These are phyloP conservation scores for Trichoderma hamatum DNA, from an alignment of 2,329 filamentous ascomycete genomes.

Conservation along the genomic window DNA sequence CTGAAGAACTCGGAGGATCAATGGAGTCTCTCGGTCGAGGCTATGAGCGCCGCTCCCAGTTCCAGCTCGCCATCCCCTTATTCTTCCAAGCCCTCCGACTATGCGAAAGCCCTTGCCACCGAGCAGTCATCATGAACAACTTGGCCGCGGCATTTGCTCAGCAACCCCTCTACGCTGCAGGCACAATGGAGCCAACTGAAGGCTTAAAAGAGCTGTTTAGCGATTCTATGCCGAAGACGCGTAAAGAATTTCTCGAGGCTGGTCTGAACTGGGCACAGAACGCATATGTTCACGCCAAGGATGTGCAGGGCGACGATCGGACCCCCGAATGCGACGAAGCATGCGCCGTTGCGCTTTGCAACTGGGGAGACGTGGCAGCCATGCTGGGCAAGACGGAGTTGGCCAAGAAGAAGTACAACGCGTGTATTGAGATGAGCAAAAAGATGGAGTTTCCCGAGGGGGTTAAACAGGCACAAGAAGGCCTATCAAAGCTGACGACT, in stretches of 20 bases:
- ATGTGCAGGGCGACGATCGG: slow-evolving; percentile 66
- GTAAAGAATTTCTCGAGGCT: slow-evolving; percentile 66
- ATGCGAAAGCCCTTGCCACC: slow-evolving; percentile 70
- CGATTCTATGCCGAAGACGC: slow-evolving; percentile 48
- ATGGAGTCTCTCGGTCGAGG: slow-evolving; percentile 76
- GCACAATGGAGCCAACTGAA: slow-evolving; percentile 35
- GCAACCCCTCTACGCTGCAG: slow-evolving; percentile 52
- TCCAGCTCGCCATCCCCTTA: slow-evolving; percentile 81
- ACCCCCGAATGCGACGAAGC: slow-evolving; percentile 81
- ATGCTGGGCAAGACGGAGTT: slow-evolving; percentile 68
- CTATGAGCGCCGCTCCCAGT: slow-evolving; percentile 73
- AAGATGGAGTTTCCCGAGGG: slow-evolving; percentile 57
- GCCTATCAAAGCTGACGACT: slow-evolving; percentile 45
- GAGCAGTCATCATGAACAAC: slow-evolving; percentile 85
- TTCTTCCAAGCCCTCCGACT: slow-evolving; percentile 82
- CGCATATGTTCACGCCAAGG: slow-evolving; percentile 67
- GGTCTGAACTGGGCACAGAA: slow-evolving; percentile 80
- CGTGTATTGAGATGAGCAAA: slow-evolving; percentile 66
- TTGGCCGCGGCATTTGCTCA: slow-evolving; percentile 74
- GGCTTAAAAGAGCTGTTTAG: slow-evolving; percentile 36
- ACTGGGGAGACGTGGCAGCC: slow-evolving; percentile 80
- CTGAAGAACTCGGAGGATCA: slow-evolving; percentile 72
- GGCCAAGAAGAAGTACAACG: slow-evolving; percentile 68
- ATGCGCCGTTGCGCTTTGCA: slow-evolving; percentile 82
- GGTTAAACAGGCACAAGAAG: slow-evolving; percentile 55